These are phyloP conservation scores for Microthlaspi erraticum DNA, from an alignment of 345 rosid species.

Conservation along the genomic window DNA sequence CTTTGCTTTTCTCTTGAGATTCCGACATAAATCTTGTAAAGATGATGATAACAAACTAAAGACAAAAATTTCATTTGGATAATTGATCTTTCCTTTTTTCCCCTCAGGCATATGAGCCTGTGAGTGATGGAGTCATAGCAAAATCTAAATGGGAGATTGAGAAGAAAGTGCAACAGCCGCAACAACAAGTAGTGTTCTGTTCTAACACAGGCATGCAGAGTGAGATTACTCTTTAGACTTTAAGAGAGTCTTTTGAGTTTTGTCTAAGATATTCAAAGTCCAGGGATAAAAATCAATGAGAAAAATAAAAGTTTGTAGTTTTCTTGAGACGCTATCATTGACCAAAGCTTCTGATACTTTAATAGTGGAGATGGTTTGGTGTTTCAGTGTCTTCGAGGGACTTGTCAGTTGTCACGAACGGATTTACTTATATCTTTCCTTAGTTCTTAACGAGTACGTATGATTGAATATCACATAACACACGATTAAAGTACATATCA, in stretches of 20 bases:
- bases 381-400: neutral
- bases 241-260: neutral
- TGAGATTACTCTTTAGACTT: slow-evolving; percentile 60
- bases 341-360: neutral
- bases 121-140: slow-evolving; percentile 74
- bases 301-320: slow-evolving; percentile 9
- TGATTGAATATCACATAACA: no score
- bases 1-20: slow-evolving; percentile 22
- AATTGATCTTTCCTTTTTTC: slow-evolving; percentile 8
- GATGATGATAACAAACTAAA: slow-evolving; percentile 16
- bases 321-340: neutral
- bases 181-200: slow-evolving; percentile 40
- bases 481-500: no score
- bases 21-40: slow-evolving; percentile 21
- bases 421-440: no score
- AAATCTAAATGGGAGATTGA: slow-evolving; percentile 84
- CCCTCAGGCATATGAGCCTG: slow-evolving; percentile 81
- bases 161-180: slow-evolving; percentile 49
- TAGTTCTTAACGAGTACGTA: no score
- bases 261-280: neutral
- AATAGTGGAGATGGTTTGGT: neutral
- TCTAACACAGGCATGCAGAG: slow-evolving; percentile 54
- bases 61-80: slow-evolving; percentile 7
- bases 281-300: slow-evolving; percentile 8
- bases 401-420: neutral